These are phyloP conservation scores for Tulasnella sp. DNA, from an alignment of 768 basidiomycete species.

Conservation along the genomic window DNA sequence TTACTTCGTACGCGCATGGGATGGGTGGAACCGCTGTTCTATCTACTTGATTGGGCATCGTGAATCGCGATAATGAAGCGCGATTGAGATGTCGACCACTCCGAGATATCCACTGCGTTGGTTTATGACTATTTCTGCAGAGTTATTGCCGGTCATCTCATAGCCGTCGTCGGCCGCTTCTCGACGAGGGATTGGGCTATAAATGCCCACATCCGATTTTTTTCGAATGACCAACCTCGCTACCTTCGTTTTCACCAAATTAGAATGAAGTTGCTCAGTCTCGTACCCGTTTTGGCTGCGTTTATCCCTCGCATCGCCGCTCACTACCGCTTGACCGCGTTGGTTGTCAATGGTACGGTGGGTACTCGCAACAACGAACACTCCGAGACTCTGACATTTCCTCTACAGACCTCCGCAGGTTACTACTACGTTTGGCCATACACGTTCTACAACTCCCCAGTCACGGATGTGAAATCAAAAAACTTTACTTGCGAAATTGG, in stretches of 20 bases:
- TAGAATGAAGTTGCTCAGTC: neutral
- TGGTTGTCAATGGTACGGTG: slow-evolving; percentile 6
- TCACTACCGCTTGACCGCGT: slow-evolving; percentile 1
- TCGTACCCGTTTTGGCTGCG: neutral
- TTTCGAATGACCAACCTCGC: no score
- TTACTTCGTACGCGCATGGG: no score
- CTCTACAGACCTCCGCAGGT: neutral
- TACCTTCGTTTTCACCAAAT: neutral
- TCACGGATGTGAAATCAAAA: neutral
- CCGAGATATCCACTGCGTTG: no score
- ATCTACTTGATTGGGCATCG: no score
- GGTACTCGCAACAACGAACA: neutral
- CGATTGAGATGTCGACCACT: no score
- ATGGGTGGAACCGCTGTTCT: no score
- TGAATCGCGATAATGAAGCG: no score
- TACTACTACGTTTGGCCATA: slow-evolving; percentile 9
- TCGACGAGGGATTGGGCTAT: no score
- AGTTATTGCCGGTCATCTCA: no score
- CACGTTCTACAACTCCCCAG: slow-evolving; percentile 9
- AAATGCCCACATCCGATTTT: no score
- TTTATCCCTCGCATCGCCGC: neutral
- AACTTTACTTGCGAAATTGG: slow-evolving; percentile 5
- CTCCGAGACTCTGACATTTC: neutral
- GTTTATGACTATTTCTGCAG: no score
- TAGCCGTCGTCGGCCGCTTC: no score